A percentile compares a stretch with the other conserved stretches of the same genome.
phyloP scores from a whole-genome alignment of 345 rosid species.

The Eutrema heterophyllum region DNA sequence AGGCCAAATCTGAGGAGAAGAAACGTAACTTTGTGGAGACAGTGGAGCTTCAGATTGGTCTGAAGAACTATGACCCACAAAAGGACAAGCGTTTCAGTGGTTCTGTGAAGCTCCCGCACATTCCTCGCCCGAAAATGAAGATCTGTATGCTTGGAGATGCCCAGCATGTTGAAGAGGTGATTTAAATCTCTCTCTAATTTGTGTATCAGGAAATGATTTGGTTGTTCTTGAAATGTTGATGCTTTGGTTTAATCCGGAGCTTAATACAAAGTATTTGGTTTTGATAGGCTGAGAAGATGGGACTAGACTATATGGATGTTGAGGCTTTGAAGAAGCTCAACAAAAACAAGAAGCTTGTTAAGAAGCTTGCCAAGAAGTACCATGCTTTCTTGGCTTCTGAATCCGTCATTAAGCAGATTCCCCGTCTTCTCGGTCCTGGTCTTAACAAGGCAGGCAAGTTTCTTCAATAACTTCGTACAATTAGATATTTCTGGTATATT shows the following conservation, averaged over 20 bases:
- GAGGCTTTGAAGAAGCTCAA: constrained; percentile 42
- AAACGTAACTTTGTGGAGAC: constrained; percentile 66
- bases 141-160: constrained; percentile 90
- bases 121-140: constrained; percentile 82
- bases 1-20: constrained; percentile 41
- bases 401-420: constrained; percentile 47
- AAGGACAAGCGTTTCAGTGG: constrained; percentile 91
- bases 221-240: not conserved
- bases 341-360: constrained; percentile 46
- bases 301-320: constrained; percentile 41
- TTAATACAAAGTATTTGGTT: not conserved
- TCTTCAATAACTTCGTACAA: not conserved
- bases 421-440: constrained; percentile 47
- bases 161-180: constrained; percentile 83
- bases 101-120: constrained; percentile 72
- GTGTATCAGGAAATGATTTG: not conserved
- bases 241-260: not conserved
- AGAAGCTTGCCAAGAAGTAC: constrained; percentile 42
- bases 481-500: not conserved
- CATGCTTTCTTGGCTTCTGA: constrained; percentile 50
- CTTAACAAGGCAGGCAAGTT: constrained; percentile 45
- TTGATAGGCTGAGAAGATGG: constrained; percentile 40
- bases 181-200: not conserved
- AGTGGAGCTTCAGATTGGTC: constrained; percentile 72
- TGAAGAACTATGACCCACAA: constrained; percentile 79